These are phyloP conservation scores for Neurospora sp. DNA, from an alignment of 2,329 filamentous ascomycete genomes.

Conservation along the genomic window DNA sequence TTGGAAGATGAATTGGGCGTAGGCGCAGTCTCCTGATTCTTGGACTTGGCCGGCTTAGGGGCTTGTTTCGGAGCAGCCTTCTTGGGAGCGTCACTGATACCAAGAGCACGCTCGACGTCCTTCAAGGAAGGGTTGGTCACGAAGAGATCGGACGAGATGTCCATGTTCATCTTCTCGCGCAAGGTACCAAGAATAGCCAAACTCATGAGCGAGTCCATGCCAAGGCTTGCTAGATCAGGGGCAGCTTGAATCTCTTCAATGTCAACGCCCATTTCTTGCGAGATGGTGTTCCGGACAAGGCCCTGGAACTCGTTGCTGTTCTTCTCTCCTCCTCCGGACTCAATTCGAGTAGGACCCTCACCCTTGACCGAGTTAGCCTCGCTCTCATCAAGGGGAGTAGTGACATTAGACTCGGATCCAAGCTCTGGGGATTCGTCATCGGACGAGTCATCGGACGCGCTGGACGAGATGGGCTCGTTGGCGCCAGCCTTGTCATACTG, in stretches of 20 bases:
- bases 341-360: conserved; percentile 17
- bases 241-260: conserved; percentile 50
- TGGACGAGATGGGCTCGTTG: conserved; percentile 20
- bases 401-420: conserved; percentile 40
- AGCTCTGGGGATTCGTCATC: conserved; percentile 36
- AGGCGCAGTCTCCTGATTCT: conserved; percentile 3
- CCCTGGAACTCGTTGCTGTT: conserved; percentile 33
- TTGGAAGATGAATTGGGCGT: conserved; percentile 5
- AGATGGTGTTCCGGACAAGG: conserved; percentile 55
- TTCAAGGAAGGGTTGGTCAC: conserved; percentile 52
- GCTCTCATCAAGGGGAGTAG: conserved; percentile 43
- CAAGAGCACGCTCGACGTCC: conserved; percentile 56
- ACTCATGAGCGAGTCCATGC: conserved; percentile 51
- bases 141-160: conserved; percentile 51
- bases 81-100: conserved; percentile 35
- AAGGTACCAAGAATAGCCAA: conserved; percentile 45
- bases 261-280: conserved; percentile 64
- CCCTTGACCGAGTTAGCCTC: conserved; percentile 39
- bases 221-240: conserved; percentile 44
- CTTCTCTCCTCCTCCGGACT: conserved; percentile 11
- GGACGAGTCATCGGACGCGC: conserved; percentile 26
- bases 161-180: conserved; percentile 42
- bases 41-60: conserved; percentile 22
- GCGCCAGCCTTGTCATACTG: conserved; percentile 27
- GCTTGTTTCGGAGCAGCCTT: conserved; percentile 21